phyloP scores from a whole-genome alignment of 805 yeast genomes.

The Maudiozyma pseudohumilis region DNA sequence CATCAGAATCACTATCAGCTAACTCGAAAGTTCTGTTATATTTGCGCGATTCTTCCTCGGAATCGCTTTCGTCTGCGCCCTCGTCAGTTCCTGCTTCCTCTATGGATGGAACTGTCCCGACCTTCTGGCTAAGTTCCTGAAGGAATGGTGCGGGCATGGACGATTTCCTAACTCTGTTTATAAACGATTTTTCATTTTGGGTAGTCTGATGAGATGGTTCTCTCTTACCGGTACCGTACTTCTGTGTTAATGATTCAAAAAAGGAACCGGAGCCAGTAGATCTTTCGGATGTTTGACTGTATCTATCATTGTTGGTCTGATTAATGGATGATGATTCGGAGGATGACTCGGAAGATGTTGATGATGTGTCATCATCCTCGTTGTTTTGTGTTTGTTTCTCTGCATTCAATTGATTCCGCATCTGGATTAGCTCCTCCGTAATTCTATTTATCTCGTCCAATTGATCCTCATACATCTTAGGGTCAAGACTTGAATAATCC shows the following conservation, averaged over 20 bases:
- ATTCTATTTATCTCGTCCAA: conserved; percentile 21
- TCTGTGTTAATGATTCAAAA: conserved; percentile 25
- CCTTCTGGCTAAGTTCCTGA: conserved; percentile 20
- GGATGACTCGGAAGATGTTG: conserved; percentile 5
- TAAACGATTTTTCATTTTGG: conserved; percentile 16
- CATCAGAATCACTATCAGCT: not conserved
- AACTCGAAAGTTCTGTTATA: not conserved
- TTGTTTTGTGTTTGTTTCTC: conserved; percentile 1
- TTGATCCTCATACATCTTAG: conserved; percentile 14
- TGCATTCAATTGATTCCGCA: conserved; percentile 8
- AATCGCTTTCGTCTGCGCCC: not conserved
- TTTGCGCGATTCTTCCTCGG: not conserved
- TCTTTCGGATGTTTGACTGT: conserved; percentile 6
- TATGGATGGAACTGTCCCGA: conserved; percentile 6
- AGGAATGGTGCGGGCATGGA: conserved; percentile 17
- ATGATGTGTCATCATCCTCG: conserved; percentile 1
- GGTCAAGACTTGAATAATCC: conserved; percentile 18
- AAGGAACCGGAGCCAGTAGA: conserved; percentile 21
- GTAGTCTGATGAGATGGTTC: conserved; percentile 4
- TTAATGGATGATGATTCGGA: conserved; percentile 6
- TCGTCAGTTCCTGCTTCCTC: conserved; percentile 1
- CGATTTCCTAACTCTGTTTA: conserved; percentile 24
- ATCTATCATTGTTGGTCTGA: conserved; percentile 1
- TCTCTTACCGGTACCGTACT: conserved; percentile 25
- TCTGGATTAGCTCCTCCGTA: conserved; percentile 13